Evolutionary conservation across 176 grass and related monocot species (phyloP).

Genomic region (Oryza meridionalis): DNA sequence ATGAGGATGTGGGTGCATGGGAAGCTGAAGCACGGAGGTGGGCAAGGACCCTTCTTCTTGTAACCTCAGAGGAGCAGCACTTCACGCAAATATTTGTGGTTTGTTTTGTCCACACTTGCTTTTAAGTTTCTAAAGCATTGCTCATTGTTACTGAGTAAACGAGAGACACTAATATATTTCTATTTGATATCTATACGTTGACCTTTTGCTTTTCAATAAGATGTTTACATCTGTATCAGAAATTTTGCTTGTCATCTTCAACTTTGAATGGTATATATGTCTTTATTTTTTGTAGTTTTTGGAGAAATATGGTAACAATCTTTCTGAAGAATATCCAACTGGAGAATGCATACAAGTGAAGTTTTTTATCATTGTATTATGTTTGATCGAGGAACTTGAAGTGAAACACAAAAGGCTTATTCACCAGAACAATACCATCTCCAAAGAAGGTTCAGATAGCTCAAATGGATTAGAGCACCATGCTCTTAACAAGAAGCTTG

Average conservation of each 20-base stretch:
- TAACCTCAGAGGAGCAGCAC: constrained; percentile 64
- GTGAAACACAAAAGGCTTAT: constrained; percentile 38
- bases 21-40: constrained; percentile 88
- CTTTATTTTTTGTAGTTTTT: constrained; percentile 58
- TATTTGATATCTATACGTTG: not conserved
- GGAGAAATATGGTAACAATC: constrained; percentile 47
- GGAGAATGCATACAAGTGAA: constrained; percentile 61
- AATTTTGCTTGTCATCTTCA: not conserved
- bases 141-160: constrained; percentile 19
- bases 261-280: constrained; percentile 33
- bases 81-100: constrained; percentile 67
- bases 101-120: constrained; percentile 48
- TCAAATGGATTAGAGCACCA: constrained; percentile 38
- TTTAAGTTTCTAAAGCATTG: constrained; percentile 37
- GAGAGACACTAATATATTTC: not conserved
- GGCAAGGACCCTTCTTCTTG: constrained; percentile 82
- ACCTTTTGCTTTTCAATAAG: not conserved
- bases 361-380: constrained; percentile 72
- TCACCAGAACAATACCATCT: constrained; percentile 34
- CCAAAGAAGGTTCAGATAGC: constrained; percentile 15
- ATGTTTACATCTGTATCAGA: constrained; percentile 1
- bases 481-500: constrained; percentile 52
- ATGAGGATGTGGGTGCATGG: constrained; percentile 85
- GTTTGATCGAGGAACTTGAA: constrained; percentile 87
- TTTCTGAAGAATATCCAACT: constrained; percentile 53